phyloP scores from a whole-genome alignment of 75 land plant genomes.

The Selaginella moellendorffii region DNA sequence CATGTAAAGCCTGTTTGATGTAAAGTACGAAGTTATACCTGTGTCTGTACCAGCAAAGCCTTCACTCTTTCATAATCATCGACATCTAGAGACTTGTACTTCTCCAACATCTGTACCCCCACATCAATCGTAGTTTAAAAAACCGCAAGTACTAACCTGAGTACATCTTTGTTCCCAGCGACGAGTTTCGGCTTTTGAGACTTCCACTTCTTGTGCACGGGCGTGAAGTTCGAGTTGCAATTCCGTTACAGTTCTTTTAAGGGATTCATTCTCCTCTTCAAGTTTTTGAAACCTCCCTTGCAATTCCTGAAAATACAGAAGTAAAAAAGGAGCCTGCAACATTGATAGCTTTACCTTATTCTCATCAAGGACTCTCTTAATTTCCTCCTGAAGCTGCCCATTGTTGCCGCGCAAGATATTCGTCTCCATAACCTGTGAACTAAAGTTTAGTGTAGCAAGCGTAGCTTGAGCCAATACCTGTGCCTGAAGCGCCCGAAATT shows the following conservation, averaged over 20 bases:
- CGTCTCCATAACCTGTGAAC: constrained; percentile 51
- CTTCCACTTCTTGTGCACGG: constrained; percentile 37
- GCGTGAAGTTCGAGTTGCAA: constrained; percentile 55
- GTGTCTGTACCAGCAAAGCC: constrained; percentile 30
- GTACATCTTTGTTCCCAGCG: constrained; percentile 40
- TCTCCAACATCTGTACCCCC: constrained; percentile 41
- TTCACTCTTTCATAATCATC: constrained; percentile 52
- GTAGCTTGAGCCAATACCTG: constrained; percentile 37
- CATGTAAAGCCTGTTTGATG: background rate
- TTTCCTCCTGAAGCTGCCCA: constrained; percentile 75
- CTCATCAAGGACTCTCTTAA: constrained; percentile 73
- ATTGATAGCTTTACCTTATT: constrained; percentile 51
- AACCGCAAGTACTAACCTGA: constrained; percentile 32
- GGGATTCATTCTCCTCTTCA: constrained; percentile 32
- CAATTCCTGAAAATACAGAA: constrained; percentile 38
- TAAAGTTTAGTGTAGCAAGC: background rate
- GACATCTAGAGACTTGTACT: constrained; percentile 46
- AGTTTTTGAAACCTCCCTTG: constrained; percentile 44
- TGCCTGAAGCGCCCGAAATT: constrained; percentile 61
- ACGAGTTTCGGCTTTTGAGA: constrained; percentile 32
- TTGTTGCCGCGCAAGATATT: constrained; percentile 87
- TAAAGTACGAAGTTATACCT: constrained; percentile 25
- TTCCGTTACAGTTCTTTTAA: constrained; percentile 32
- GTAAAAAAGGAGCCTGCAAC: background rate
- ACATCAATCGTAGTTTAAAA: constrained; percentile 1